Conservation (phyloP, 2,329 filamentous ascomycete species). For the Chaetomium globosum region DNA sequence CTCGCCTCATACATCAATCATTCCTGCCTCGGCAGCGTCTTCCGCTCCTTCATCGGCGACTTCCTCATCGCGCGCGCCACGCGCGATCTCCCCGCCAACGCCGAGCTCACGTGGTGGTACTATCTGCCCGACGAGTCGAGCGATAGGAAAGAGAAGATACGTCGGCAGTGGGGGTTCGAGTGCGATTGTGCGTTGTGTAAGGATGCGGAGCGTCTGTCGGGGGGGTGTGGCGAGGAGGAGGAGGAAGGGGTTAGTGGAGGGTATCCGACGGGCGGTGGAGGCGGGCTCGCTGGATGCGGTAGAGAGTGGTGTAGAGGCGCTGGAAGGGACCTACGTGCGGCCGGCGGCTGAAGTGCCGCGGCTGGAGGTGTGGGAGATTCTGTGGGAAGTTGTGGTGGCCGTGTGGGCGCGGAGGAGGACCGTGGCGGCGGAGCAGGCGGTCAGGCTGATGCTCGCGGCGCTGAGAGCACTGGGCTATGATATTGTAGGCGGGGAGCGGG, state of each 20-base stretch:
- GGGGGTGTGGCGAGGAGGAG: slow-evolving; percentile 15
- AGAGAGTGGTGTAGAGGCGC: slow-evolving; percentile 28
- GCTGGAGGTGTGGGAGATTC: slow-evolving; percentile 33
- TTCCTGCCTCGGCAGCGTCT: slow-evolving; percentile 47
- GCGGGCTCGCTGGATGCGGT: neutral
- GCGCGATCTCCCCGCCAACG: slow-evolving; percentile 45
- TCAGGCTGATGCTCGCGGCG: slow-evolving; percentile 35
- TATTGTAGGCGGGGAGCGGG: slow-evolving; percentile 26
- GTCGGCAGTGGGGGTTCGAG: slow-evolving; percentile 47
- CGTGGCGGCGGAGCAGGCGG: slow-evolving; percentile 1
- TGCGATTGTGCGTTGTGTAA: slow-evolving; percentile 47
- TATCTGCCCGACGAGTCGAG: slow-evolving; percentile 29
- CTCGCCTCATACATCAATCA: slow-evolving; percentile 57
- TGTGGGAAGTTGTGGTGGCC: slow-evolving; percentile 31
- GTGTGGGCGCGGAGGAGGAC: neutral
- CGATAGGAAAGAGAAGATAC: slow-evolving; percentile 38
- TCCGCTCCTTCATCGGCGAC: slow-evolving; percentile 57
- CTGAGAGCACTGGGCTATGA: slow-evolving; percentile 39
- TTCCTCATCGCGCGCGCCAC: slow-evolving; percentile 46
- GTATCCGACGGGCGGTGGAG: neutral
- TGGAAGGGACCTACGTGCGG: slow-evolving; percentile 36
- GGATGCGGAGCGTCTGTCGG: slow-evolving; percentile 35
- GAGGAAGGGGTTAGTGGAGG: neutral
- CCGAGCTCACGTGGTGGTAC: slow-evolving; percentile 53
- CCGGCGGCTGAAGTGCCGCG: slow-evolving; percentile 22